A percentile compares a stretch with the other conserved stretches of the same genome.
These are phyloP conservation scores for Bruguiera gymnorhiza DNA, from an alignment of 345 rosid species.

Conservation along the genomic window DNA sequence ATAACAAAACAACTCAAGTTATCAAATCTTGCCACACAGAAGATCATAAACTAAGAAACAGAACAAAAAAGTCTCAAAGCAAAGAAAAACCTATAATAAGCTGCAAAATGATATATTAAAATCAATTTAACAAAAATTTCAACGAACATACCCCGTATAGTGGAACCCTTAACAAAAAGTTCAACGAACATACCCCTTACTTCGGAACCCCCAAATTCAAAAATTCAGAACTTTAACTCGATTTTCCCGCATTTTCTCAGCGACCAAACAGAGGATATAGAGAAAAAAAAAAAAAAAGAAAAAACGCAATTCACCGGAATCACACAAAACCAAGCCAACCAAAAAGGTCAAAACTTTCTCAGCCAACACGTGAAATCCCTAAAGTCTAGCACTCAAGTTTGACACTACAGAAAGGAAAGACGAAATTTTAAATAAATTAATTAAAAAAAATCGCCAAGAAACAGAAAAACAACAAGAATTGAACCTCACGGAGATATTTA, in stretches of 20 bases:
- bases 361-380: background rate
- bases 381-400: background rate
- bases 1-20: no score
- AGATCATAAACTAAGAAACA: background rate
- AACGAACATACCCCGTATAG: no score
- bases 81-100: background rate
- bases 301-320: background rate
- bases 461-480: background rate
- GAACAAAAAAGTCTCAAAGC: background rate
- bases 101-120: background rate
- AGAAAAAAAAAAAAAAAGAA: background rate
- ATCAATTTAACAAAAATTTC: slow-evolving; percentile 1
- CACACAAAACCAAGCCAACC: background rate
- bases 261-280: slow-evolving; percentile 17
- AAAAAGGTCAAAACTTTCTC: slow-evolving; percentile 4
- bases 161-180: background rate
- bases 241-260: slow-evolving; percentile 18
- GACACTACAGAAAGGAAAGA: background rate
- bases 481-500: background rate
- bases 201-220: slow-evolving; percentile 5
- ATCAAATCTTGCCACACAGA: no score
- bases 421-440: background rate
- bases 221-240: slow-evolving; percentile 1
- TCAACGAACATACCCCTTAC: background rate
- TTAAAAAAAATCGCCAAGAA: background rate